Percentiles rank a stretch among this genome's conserved stretches.
Conservation (phyloP, 2,329 filamentous ascomycete genomes). For the Didymella keratinophila region DNA sequence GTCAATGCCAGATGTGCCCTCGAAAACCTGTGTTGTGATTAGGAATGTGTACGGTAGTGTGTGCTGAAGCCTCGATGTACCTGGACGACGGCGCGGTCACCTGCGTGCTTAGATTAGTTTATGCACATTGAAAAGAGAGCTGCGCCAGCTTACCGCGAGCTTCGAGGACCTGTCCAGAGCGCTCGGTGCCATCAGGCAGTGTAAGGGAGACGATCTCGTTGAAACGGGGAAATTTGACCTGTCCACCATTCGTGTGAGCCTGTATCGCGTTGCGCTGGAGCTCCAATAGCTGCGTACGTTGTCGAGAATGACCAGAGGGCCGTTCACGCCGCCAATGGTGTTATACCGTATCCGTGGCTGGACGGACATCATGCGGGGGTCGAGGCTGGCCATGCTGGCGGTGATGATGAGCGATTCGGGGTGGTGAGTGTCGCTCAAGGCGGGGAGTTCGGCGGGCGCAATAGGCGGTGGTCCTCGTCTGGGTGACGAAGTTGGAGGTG, state of each 20-base stretch:
- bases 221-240: constrained; percentile 98
- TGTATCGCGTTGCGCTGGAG: constrained; percentile 6
- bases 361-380: constrained; percentile 64
- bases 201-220: constrained; percentile 98
- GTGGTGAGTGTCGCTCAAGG: constrained; percentile 30
- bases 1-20: constrained; percentile 96
- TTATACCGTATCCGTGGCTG: constrained; percentile 89
- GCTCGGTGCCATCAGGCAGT: constrained; percentile 90
- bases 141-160: constrained; percentile 76
- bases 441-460: constrained; percentile 19
- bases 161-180: constrained; percentile 95
- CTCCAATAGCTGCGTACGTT: constrained; percentile 69
- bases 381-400: constrained; percentile 50
- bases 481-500: constrained; percentile 32
- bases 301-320: constrained; percentile 95
- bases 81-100: constrained; percentile 93
- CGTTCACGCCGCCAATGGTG: constrained; percentile 97
- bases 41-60: constrained; percentile 25
- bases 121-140: neutral
- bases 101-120: constrained; percentile 57
- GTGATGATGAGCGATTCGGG: constrained; percentile 31
- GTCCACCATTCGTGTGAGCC: constrained; percentile 37
- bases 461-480: constrained; percentile 31
- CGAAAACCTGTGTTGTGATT: constrained; percentile 77
- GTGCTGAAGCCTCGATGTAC: constrained; percentile 57